Conservation (phyloP, 2,329 filamentous ascomycete genomes). For the Aspergillus jensenii region DNA sequence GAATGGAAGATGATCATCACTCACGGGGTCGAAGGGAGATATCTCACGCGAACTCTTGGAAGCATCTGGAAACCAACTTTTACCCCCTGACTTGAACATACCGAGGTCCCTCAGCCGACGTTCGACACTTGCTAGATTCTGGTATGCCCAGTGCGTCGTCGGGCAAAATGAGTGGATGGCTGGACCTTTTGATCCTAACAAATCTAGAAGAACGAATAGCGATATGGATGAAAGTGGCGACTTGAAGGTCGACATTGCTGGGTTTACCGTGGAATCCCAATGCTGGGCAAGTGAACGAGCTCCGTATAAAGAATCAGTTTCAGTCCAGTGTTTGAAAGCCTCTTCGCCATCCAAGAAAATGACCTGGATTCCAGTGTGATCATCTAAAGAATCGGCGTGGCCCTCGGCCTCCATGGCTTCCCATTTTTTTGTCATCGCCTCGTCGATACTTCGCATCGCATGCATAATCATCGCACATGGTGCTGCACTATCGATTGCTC, state of each 20-base stretch:
- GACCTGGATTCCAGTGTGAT: slow-evolving; percentile 82
- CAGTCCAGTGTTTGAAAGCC: slow-evolving; percentile 79
- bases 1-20: slow-evolving; percentile 92
- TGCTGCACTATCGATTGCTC: slow-evolving; percentile 88
- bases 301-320: slow-evolving; percentile 83
- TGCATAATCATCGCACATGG: slow-evolving; percentile 94
- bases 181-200: slow-evolving; percentile 71
- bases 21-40: slow-evolving; percentile 52
- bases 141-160: slow-evolving; percentile 92
- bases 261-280: slow-evolving; percentile 73
- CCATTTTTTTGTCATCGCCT: slow-evolving; percentile 80
- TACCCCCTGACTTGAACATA: slow-evolving; percentile 59
- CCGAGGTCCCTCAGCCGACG: slow-evolving; percentile 66
- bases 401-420: slow-evolving; percentile 65
- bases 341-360: slow-evolving; percentile 92
- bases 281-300: slow-evolving; percentile 75
- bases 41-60: slow-evolving; percentile 56
- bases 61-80: slow-evolving; percentile 65
- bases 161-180: slow-evolving; percentile 81
- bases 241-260: slow-evolving; percentile 70
- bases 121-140: slow-evolving; percentile 72
- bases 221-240: slow-evolving; percentile 76
- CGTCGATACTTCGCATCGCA: slow-evolving; percentile 75
- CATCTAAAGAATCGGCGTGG: slow-evolving; percentile 59
- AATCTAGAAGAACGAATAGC: slow-evolving; percentile 87